Evolutionary conservation across 2,329 filamentous ascomycete species (phyloP).

Genomic region (Pseudogymnoascus sp.): DNA sequence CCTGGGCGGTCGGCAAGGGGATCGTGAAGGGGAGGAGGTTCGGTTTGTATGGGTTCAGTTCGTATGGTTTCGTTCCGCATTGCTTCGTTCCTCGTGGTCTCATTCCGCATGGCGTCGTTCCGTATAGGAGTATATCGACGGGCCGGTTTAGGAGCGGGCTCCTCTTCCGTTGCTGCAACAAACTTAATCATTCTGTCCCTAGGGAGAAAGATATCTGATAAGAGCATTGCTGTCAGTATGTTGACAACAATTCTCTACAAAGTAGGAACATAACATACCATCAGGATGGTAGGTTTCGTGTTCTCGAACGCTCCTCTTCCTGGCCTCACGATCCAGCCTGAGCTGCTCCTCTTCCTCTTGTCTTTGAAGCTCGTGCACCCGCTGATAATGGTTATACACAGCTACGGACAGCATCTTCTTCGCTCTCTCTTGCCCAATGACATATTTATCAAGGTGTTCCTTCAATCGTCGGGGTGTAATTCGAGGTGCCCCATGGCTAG

Average conservation of each 20-base stretch:
- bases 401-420: slow-evolving; percentile 91
- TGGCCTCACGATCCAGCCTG: slow-evolving; percentile 53
- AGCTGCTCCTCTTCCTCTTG: slow-evolving; percentile 68
- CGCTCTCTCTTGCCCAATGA: slow-evolving; percentile 89
- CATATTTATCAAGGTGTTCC: slow-evolving; percentile 87
- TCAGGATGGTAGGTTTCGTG: neutral
- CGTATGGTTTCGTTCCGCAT: neutral
- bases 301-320: slow-evolving; percentile 34
- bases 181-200: neutral
- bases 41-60: neutral
- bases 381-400: slow-evolving; percentile 95
- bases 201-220: neutral
- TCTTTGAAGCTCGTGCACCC: slow-evolving; percentile 66
- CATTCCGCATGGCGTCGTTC: neutral
- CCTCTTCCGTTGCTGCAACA: neutral
- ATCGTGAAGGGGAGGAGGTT: neutral
- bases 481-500: slow-evolving; percentile 50
- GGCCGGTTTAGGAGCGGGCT: neutral
- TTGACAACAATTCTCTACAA: neutral
- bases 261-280: neutral
- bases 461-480: slow-evolving; percentile 68
- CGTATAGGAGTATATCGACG: neutral
- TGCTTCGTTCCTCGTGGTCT: neutral
- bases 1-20: slow-evolving; percentile 15
- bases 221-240: neutral